Percentiles rank a stretch among this genome's conserved stretches.
These are phyloP conservation scores for Fusarium chuoi DNA, from an alignment of 2,329 filamentous ascomycete species.

Conservation along the genomic window DNA sequence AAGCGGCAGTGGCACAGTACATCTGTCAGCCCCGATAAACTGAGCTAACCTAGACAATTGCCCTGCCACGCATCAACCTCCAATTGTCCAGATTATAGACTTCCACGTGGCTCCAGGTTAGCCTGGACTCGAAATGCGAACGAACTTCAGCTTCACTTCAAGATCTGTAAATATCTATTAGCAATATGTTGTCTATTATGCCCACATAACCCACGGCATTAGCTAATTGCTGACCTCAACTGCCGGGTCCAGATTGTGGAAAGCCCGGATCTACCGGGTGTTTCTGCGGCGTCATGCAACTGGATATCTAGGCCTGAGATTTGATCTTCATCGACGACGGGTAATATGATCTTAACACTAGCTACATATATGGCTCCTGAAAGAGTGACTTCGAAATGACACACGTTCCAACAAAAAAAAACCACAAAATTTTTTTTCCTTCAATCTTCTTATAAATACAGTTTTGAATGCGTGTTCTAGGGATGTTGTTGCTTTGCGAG, in stretches of 20 bases:
- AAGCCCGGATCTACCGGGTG: conserved; percentile 14
- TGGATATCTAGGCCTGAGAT: not conserved
- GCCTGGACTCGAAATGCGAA: not conserved
- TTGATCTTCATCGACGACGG: not conserved
- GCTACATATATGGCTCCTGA: not conserved
- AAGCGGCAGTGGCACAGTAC: conserved; percentile 32
- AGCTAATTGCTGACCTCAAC: not conserved
- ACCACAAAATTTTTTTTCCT: too few species aligned
- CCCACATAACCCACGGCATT: conserved; percentile 15
- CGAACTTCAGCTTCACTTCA: not conserved
- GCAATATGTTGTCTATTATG: not conserved
- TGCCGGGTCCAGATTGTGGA: not conserved
- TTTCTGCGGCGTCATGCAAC: not conserved
- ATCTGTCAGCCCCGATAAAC: not conserved
- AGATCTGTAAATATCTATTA: not conserved
- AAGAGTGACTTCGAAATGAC: too few species aligned
- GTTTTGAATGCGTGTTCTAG: too few species aligned
- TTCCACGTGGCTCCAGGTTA: not conserved
- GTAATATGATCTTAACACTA: not conserved
- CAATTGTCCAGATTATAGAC: not conserved
- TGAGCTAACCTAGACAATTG: conserved; percentile 12
- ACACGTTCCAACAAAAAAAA: too few species aligned
- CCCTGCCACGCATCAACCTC: conserved; percentile 21
- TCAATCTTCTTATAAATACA: not conserved
- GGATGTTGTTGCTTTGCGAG: not conserved